Evolutionary conservation across 345 rosid genomes (phyloP), one percentile per base, ranked within the genome.

Genomic region (Citropsis articulata): DNA sequence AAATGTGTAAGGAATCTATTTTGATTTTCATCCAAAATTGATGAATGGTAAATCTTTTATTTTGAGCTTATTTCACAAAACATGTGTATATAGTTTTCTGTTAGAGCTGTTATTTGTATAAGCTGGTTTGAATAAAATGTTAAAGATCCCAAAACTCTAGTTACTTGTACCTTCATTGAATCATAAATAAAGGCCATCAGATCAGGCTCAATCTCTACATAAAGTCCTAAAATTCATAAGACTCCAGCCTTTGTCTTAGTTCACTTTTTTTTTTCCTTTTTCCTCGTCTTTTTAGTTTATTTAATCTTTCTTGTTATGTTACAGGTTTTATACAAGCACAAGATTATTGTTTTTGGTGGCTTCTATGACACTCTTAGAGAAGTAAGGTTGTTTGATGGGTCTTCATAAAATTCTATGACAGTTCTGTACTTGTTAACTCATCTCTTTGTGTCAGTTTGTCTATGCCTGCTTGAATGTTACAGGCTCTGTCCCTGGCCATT

Each of bases 281-380:
- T 21, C 36, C 24, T 19, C 40, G 66, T 31, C 71, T 66, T 62
- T 8, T 56, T 9, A 16, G 5, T 66, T 66, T 4, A 10, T 71
- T 45, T 57, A 66, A 63, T 66, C 19, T 25, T 35, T 48, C 75
- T 75, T 69, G 71, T 71, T 72, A 77, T 78, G 7, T 66, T 87
- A 80, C 97, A 95, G 99, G 94, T 95, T 78, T 80, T 93, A 55
- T 90, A 95, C 87, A 93, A 95, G 91, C 98, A 93, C 89, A 93
- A 95, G 88, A 89, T 95, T 79, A 84, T 95, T 73, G 81, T 92
- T 81, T 95, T 95, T 78, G 99, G 99, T 74, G 99, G 99, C 86
- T 95, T 95, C 88, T 95, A 95, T 76, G 98, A 95, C 79, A 95
- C 99, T 64, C 96, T 95, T 50, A 90, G 99, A 85, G 99, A 95